Base-by-base conservation (phyloP, 768 basidiomycete species). In the Tulasnella sp. region DNA sequence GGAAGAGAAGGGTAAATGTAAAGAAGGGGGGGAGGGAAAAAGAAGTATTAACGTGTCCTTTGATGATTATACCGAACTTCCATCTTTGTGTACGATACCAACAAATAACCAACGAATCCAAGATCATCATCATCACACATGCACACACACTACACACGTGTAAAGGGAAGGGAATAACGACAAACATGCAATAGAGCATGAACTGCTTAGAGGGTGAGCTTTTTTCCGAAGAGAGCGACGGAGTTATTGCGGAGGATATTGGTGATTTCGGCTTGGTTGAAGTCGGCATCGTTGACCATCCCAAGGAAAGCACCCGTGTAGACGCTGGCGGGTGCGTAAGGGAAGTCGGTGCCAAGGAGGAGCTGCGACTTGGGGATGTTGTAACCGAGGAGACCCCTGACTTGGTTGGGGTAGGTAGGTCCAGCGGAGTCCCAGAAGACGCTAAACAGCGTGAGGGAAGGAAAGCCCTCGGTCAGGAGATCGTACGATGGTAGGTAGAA, bases 371-470 rank as follows among this genome's bases (percentile, higher is more conserved):
- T 49, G 52, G 75, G 75, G 75, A 76, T 76, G 8, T 37, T 67
- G 34, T 76, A 76, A 40, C 75, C 75, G 8, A 19, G 3, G 7
- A 76, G 36, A 25, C 75, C 75, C 40, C 67, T 38, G 69, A 76
- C 67, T 39, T 76, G 75, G 34, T 31, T 49, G 64, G 69, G 69
- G 31, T 76, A 76, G 17, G 75, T 76, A 9, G 75, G 75, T 76
- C 75, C 75, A 31, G 75, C 75, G 37, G 64, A 71, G 75, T 76
- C 75, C 75, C 75, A 76, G 42, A 42, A 72, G 34, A 72, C 15
- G 37, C 37, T 38, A 19, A 29, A 38, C n/a, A 8, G n/a, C n/a
- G 64, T 8, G 42, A 42, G 17, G 64, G 11, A 42, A 42, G 42
- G 42, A 42, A 42, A n/a, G n/a, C n/a, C n/a, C n/a, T n/a, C n/a